These are phyloP conservation scores for Syzygium syzygioides DNA, from an alignment of 441 rosid species.

Conservation along the genomic window DNA sequence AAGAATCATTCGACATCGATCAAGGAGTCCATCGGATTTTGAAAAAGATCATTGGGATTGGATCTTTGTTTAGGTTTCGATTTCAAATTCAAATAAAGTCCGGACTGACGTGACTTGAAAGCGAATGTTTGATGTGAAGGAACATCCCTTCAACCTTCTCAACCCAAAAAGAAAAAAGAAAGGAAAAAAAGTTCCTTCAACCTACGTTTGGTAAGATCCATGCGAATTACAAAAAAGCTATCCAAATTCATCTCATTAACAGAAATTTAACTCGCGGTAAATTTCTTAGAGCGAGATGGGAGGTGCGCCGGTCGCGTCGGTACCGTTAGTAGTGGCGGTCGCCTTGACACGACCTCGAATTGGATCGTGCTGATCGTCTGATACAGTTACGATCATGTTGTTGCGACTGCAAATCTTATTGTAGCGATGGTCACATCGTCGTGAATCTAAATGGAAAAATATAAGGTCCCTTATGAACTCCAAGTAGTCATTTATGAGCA, in stretches of 20 bases:
- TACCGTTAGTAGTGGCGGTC: not conserved
- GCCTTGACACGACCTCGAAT: not conserved
- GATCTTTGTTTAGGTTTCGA: not conserved
- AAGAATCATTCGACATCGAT: not conserved
- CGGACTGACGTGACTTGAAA: accelerated
- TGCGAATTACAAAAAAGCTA: not conserved
- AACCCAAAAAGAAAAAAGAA: not conserved
- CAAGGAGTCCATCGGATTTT: not conserved
- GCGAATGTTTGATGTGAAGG: not conserved
- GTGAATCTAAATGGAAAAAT: not conserved
- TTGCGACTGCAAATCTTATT: too few relatives aligned
- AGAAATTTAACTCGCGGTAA: not conserved
- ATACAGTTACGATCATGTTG: accelerated
- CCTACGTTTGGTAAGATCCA: not conserved
- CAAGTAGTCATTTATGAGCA: not conserved
- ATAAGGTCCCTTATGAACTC: not conserved
- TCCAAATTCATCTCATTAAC: not conserved
- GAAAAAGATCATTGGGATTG: accelerated
- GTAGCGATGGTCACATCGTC: too few relatives aligned
- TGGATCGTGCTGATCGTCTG: accelerated
- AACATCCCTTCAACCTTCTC: not conserved
- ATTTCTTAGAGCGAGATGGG: not conserved
- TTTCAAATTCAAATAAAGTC: accelerated
- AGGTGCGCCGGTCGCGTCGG: accelerated
- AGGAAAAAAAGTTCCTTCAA: not conserved